Percentiles rank a stretch among this genome's conserved stretches.
phyloP scores from a whole-genome alignment of 257 asterid genomes.

The Solanum sitiens region DNA sequence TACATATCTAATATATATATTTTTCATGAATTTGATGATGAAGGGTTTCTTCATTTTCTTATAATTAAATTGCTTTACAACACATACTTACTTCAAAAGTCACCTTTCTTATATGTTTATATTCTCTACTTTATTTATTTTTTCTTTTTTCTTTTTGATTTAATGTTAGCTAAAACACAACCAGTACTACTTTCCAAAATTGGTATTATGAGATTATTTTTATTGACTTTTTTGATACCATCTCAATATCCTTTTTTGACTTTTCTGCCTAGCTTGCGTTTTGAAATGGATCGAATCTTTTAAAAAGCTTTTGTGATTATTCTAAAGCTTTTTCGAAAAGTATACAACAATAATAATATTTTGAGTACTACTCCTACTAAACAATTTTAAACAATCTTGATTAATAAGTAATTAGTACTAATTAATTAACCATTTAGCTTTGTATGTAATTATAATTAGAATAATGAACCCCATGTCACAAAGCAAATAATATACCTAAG shows the following conservation, averaged over 20 bases:
- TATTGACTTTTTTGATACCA: background rate
- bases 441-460: background rate
- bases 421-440: background rate
- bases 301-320: background rate
- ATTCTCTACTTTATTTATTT: background rate
- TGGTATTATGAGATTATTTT: background rate
- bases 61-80: conserved; percentile 15
- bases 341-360: background rate
- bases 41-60: background rate
- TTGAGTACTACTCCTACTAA: background rate
- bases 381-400: background rate
- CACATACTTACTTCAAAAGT: conserved; percentile 28
- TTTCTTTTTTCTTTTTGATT: background rate
- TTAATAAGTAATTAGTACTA: background rate
- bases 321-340: background rate
- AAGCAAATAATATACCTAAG: background rate
- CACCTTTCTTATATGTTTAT: background rate
- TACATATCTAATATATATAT: background rate
- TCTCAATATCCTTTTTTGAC: background rate
- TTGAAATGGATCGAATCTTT: background rate
- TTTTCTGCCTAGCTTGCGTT: background rate
- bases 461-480: background rate
- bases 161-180: background rate
- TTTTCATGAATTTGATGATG: background rate
- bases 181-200: background rate